Conservation (phyloP, 306 rosid species). For the Cucurbita argyrosperma region DNA sequence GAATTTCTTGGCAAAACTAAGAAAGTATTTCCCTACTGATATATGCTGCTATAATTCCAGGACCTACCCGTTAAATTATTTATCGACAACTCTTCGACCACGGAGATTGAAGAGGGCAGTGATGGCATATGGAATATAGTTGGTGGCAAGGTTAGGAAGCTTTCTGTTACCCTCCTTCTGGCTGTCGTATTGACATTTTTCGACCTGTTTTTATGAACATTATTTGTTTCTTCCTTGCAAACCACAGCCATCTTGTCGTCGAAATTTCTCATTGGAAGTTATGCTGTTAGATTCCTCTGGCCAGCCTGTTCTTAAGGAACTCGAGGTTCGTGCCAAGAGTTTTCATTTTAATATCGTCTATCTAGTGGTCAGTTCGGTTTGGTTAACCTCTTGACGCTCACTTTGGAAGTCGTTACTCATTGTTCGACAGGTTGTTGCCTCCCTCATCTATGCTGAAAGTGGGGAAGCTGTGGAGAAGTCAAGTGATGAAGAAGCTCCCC, state of each 20-base stretch:
- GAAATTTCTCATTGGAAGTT: conserved; percentile 80
- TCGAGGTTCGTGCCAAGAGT: conserved; percentile 43
- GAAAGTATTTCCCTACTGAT: conserved; percentile 7
- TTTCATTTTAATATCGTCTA: background rate
- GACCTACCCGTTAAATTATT: conserved; percentile 67
- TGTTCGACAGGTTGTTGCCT: conserved; percentile 57
- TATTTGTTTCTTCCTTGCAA: conserved; percentile 4
- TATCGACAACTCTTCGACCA: conserved; percentile 57
- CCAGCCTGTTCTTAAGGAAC: conserved; percentile 42
- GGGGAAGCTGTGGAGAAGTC: conserved; percentile 69
- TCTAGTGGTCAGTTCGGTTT: conserved; percentile 3
- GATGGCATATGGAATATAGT: conserved; percentile 85
- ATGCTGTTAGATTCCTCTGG: conserved; percentile 44
- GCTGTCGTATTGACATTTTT: background rate
- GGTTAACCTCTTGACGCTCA: conserved; percentile 4
- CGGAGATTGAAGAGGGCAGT: conserved; percentile 64
- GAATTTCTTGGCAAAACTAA: background rate
- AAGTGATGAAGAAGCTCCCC: conserved; percentile 69
- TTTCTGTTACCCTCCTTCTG: background rate
- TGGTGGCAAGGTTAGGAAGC: conserved; percentile 78
- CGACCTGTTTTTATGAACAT: background rate
- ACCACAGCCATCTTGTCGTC: conserved; percentile 83
- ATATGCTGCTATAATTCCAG: conserved; percentile 29
- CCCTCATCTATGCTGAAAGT: conserved; percentile 59
- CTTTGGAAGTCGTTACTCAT: conserved; percentile 9